Conservation (phyloP, 2,329 filamentous ascomycete genomes). For the Aspergillus luchuensis region DNA sequence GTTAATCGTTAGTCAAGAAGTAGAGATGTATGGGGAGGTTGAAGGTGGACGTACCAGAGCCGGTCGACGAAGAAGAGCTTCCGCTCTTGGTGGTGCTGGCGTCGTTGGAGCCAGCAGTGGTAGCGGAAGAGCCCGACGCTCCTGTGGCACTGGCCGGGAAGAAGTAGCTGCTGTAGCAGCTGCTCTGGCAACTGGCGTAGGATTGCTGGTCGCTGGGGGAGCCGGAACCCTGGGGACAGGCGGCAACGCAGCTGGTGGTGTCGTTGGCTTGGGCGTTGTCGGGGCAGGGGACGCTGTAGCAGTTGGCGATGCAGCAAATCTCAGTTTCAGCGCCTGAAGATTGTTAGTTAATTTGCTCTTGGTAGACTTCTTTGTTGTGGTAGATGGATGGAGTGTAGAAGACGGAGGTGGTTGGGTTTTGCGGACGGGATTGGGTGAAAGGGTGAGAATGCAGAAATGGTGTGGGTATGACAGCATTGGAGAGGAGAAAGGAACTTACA, state of each 20-base stretch:
- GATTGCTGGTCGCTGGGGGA: conserved; percentile 47
- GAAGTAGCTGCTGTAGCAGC: conserved; percentile 54
- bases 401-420: background rate
- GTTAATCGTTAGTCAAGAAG: background rate
- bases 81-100: conserved; percentile 16
- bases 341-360: conserved; percentile 1
- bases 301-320: conserved; percentile 55
- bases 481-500: conserved; percentile 31
- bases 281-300: conserved; percentile 56
- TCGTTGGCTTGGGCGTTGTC: conserved; percentile 52
- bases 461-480: background rate
- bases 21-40: background rate
- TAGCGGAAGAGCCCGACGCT: conserved; percentile 25
- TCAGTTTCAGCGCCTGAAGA: conserved; percentile 45
- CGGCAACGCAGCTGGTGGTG: conserved; percentile 54
- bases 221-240: conserved; percentile 57
- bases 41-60: conserved; percentile 15
- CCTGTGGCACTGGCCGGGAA: conserved; percentile 37
- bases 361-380: background rate
- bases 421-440: background rate
- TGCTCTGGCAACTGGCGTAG: conserved; percentile 52
- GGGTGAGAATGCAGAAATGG: background rate
- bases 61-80: conserved; percentile 15
- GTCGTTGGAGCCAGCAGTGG: conserved; percentile 25
- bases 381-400: background rate